phyloP scores from a whole-genome alignment of 2,329 filamentous ascomycete species.

The Hypoxylon sp. region DNA sequence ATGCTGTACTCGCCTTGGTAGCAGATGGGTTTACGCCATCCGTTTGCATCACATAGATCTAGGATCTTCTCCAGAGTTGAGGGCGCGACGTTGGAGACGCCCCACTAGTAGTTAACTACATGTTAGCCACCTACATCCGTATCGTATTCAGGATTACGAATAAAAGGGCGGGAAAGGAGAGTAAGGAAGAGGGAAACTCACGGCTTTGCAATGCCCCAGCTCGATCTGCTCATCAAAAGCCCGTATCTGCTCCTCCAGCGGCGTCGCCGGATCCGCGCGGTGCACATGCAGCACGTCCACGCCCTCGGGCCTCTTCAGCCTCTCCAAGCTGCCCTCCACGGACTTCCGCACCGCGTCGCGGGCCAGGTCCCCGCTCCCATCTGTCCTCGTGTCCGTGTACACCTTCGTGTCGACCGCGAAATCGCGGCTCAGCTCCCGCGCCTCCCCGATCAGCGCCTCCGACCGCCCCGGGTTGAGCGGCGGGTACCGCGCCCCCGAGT shows the following conservation, averaged over 20 bases:
- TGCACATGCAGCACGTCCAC: slow-evolving; percentile 57
- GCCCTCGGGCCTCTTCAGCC: slow-evolving; percentile 44
- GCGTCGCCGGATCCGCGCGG: slow-evolving; percentile 54
- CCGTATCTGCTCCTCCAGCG: slow-evolving; percentile 56
- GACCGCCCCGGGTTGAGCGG: slow-evolving; percentile 52
- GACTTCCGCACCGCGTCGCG: slow-evolving; percentile 50
- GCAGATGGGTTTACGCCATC: slow-evolving; percentile 56
- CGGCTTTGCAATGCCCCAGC: slow-evolving; percentile 52
- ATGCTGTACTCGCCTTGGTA: slow-evolving; percentile 61
- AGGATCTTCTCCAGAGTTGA: slow-evolving; percentile 53
- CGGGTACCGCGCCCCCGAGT: slow-evolving; percentile 55
- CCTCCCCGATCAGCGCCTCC: slow-evolving; percentile 54
- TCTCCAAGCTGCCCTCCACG: slow-evolving; percentile 50
- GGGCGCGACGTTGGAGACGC: slow-evolving; percentile 57
- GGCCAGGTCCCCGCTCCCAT: slow-evolving; percentile 53
- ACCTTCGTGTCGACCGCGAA: slow-evolving; percentile 58
- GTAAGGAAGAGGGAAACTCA: slow-evolving; percentile 25
- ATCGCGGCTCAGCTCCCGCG: slow-evolving; percentile 38
- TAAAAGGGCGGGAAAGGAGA: background rate
- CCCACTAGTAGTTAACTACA: slow-evolving; percentile 53
- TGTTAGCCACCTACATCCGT: background rate
- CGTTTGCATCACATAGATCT: slow-evolving; percentile 53
- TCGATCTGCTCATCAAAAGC: slow-evolving; percentile 54
- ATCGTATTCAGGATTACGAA: too few species aligned
- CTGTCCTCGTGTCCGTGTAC: slow-evolving; percentile 49